Conservation (phyloP, 805 yeast genomes). For the Cyberlindnera amylophila region DNA sequence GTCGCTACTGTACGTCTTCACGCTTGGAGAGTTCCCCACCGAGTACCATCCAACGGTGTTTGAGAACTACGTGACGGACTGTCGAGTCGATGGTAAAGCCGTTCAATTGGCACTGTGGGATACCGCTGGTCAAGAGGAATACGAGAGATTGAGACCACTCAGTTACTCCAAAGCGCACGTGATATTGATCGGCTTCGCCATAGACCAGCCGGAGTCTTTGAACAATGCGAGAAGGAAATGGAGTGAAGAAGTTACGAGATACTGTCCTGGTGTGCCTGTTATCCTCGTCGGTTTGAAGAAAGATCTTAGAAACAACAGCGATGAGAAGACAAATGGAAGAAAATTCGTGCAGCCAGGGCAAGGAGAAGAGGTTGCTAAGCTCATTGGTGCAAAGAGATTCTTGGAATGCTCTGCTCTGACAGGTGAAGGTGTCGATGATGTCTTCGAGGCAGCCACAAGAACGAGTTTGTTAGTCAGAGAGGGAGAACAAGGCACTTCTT, state of each 20-base stretch:
- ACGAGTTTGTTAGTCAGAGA: constrained; percentile 62
- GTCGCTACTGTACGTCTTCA: constrained; percentile 83
- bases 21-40: constrained; percentile 88
- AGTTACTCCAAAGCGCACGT: constrained; percentile 87
- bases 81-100: constrained; percentile 90
- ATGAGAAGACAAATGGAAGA: constrained; percentile 31
- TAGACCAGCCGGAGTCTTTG: constrained; percentile 80
- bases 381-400: constrained; percentile 79
- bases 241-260: constrained; percentile 77
- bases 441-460: constrained; percentile 87
- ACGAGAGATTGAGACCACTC: constrained; percentile 82
- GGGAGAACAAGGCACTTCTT: constrained; percentile 30
- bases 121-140: constrained; percentile 96
- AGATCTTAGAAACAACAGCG: constrained; percentile 56
- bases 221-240: constrained; percentile 82
- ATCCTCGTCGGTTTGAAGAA: constrained; percentile 81
- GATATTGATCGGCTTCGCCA: constrained; percentile 79
- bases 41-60: constrained; percentile 93
- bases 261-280: constrained; percentile 78
- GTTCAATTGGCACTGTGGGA: constrained; percentile 91
- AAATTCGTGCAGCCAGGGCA: constrained; percentile 48
- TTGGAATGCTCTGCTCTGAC: constrained; percentile 88
- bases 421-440: constrained; percentile 93
- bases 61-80: constrained; percentile 91
- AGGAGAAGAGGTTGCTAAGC: constrained; percentile 69